phyloP scores from a whole-genome alignment of 2,329 filamentous ascomycete genomes.

The Aschersonia sp. region DNA sequence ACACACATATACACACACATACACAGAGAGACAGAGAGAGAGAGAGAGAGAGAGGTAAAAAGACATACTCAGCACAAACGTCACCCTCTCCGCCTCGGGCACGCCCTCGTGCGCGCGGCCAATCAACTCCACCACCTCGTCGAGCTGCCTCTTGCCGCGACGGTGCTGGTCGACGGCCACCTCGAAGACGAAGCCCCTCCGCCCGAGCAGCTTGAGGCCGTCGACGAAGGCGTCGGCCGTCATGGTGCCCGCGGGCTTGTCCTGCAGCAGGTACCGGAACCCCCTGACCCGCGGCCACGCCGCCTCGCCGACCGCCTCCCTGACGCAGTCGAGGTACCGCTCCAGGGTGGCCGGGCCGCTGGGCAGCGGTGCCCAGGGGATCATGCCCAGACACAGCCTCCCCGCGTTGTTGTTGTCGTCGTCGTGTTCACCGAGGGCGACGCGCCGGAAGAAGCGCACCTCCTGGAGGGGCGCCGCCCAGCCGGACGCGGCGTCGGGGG shows the following conservation, averaged over 20 bases:
- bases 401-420: constrained; percentile 34
- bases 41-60: too few species aligned
- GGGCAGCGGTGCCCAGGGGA: constrained; percentile 78
- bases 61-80: constrained; percentile 50
- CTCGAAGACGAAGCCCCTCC: constrained; percentile 58
- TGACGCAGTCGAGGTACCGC: constrained; percentile 48
- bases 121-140: constrained; percentile 58
- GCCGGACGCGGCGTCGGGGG: constrained; percentile 32
- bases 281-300: constrained; percentile 59
- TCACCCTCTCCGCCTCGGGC: constrained; percentile 42
- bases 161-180: constrained; percentile 68
- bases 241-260: constrained; percentile 54
- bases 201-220: constrained; percentile 48
- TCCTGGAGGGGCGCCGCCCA: constrained; percentile 60
- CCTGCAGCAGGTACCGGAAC: constrained; percentile 72
- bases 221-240: constrained; percentile 49
- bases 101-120: constrained; percentile 48
- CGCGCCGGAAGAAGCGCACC: constrained; percentile 50
- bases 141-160: constrained; percentile 60
- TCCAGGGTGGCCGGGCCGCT: constrained; percentile 45
- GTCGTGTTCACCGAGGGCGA: constrained; percentile 49
- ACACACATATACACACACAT: too few species aligned
- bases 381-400: constrained; percentile 48
- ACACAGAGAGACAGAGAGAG: too few species aligned
- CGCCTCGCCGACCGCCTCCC: constrained; percentile 45